Base-by-base conservation (phyloP, 192 early-diverging fungal species). In the Coemansia sp. region DNA sequence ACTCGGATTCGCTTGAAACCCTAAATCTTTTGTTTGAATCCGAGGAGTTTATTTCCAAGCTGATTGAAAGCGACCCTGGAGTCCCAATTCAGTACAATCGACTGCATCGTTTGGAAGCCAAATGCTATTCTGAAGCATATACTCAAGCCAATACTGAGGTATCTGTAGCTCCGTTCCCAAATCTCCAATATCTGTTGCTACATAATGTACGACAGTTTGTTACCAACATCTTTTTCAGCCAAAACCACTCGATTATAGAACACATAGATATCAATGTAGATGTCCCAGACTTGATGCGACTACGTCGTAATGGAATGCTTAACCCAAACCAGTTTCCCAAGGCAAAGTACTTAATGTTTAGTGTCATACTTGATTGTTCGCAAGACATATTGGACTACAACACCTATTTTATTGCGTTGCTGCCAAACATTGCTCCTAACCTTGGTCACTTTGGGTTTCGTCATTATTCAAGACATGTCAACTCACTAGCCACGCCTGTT, bases 251-350 rank as follows among this genome's bases (percentile, higher is more conserved):
- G 55, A n/a, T 0, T 58, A 34, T 58, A 58, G 55, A 58, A n/a
- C 55, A 58, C 27, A 15, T 58, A 7, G 55, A 58, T 7, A 29
- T 58, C 5, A 14, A 58, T n/a, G 12, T 58, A 58, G 12, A 32
- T 29, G 29, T 58, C 6, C 17, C 55, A 5, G 55, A 32, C 17
- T 58, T 58, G 55, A 4, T 14, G 17, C 25, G 9, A 14, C 14
- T 58, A 6, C 31, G 5, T 2, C 55, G 4, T 27, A 58, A 34
- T 34, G 17, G 11, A 34, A 58, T 58, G 55, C 55, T 58, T 34
- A 10, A 15, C 15, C 55, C 55, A 34, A 58, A 58, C 55, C 55
- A 58, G 14, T 58, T 58, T n/a, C 55, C 55, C 25, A 29, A 34
- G 17, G 15, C 31, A 58, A 58, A 34, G 31, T 17, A 58, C 29